Evolutionary conservation across 306 rosid species (phyloP).

Genomic region (Glycyrrhiza uralensis): DNA sequence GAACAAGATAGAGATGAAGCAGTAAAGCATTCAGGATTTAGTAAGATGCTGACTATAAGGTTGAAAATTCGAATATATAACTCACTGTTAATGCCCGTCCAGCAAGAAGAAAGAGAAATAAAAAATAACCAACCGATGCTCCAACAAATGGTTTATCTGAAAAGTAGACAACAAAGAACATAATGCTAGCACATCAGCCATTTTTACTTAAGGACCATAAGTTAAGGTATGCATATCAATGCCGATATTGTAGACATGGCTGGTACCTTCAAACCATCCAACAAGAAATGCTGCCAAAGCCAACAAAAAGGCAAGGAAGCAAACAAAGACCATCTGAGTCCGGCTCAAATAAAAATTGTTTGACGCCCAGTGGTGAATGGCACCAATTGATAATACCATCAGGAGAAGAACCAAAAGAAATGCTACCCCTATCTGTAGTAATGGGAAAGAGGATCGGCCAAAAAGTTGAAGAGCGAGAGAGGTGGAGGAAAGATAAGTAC

Average conservation of each 20-base stretch:
- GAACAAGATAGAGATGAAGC: slow-evolving; percentile 14
- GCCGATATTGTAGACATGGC: slow-evolving; percentile 5
- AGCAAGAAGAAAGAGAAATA: slow-evolving; percentile 91
- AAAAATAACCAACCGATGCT: slow-evolving; percentile 97
- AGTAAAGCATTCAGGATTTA: slow-evolving; percentile 1
- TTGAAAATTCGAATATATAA: slow-evolving; percentile 19
- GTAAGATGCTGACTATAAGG: slow-evolving; percentile 17
- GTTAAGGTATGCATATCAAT: background rate
- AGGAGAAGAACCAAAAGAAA: slow-evolving; percentile 94
- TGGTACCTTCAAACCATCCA: slow-evolving; percentile 93
- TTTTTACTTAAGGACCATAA: background rate
- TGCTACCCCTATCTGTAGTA: slow-evolving; percentile 82
- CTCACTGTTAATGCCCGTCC: slow-evolving; percentile 98
- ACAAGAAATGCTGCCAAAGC: slow-evolving; percentile 98
- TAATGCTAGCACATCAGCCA: slow-evolving; percentile 1
- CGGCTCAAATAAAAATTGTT: slow-evolving; percentile 98
- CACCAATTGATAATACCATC: slow-evolving; percentile 87
- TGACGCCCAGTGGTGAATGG: slow-evolving; percentile 97
- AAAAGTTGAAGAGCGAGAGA: slow-evolving; percentile 7
- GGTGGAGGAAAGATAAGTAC: background rate
- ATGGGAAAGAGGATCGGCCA: slow-evolving; percentile 10
- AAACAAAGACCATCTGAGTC: slow-evolving; percentile 82
- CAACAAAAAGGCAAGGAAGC: slow-evolving; percentile 88
- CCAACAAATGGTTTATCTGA: slow-evolving; percentile 91
- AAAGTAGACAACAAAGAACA: slow-evolving; percentile 13